Base-by-base conservation (phyloP, 768 basidiomycete genomes). In the Psilocybe cyanescens region DNA sequence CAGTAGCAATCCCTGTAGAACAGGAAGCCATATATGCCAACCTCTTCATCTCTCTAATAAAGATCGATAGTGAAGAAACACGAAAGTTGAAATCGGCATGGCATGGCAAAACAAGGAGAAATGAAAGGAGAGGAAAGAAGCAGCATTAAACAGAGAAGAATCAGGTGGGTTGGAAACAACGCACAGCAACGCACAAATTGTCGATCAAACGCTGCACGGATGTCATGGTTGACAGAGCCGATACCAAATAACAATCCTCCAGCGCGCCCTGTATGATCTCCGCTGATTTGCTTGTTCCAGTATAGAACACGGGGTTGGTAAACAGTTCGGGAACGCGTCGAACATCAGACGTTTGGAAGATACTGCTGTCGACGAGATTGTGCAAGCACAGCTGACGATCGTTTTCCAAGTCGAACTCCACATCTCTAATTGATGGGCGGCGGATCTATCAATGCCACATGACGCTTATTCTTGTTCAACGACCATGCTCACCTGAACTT, bases 391-490 rank as follows among this genome's bases (percentile, higher is more conserved):
- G 72, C 5, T 80, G 70, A 49, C 71, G 66, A 68, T 86, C 83
- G 52, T 82, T 83, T 66, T 84, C 83, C n/a, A 86, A 72, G 65
- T 86, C 86, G 58, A 86, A 86, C 64, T 84, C 84, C 28, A 83
- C 72, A 70, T 87, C 86, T 66, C 86, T 67, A 24, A 19, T n/a
- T 4, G 5, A 53, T 31, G 14, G 9, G 9, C 11, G 33, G 24
- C 30, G 53, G 12, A 55, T 44, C 16, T 12, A 31, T n/a, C 37
- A n/a, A 58, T 50, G 33, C 17, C 19, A 24, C 24, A 24, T 24
- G 24, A 24, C 28, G 7, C 47, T 2, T 8, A 29, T n/a, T n/a
- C 45, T 37, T 16, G 19, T 37, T 5, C 16, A 41, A 52, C 16
- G 48, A 39, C 37, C 39, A 8, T 33, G 46, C 76, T 19, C 58